phyloP scores from a whole-genome alignment of 2,329 filamentous ascomycete species.

The Cyanodermella asteris region DNA sequence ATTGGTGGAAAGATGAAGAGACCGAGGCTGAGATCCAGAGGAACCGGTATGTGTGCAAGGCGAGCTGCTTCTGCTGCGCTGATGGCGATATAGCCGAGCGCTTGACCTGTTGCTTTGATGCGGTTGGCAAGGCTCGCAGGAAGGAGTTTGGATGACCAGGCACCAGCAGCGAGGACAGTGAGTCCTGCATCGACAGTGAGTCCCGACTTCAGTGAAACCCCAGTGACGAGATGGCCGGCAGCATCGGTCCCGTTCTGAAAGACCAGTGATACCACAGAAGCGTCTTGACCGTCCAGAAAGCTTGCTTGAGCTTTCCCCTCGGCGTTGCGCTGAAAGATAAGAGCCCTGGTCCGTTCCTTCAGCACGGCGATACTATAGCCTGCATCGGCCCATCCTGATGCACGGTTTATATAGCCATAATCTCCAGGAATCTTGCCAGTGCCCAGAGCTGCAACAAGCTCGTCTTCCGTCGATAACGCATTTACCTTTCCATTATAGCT shows the following conservation, averaged over 20 bases:
- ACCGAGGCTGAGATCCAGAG: slow-evolving; percentile 25
- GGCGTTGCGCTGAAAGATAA: too few species aligned
- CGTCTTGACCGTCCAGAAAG: too few species aligned
- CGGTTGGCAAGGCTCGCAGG: slow-evolving; percentile 60
- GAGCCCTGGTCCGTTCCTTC: slow-evolving; percentile 19
- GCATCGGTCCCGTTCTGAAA: too few species aligned
- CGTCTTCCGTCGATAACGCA: too few species aligned
- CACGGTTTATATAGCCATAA: slow-evolving; percentile 51
- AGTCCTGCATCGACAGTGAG: slow-evolving; percentile 40
- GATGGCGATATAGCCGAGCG: slow-evolving; percentile 55
- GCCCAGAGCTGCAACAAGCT: too few species aligned
- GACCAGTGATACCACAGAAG: too few species aligned
- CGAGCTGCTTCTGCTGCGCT: slow-evolving; percentile 45
- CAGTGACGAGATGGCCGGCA: slow-evolving; percentile 36
- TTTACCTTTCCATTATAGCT: too few species aligned
- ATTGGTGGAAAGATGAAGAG: slow-evolving; percentile 34
- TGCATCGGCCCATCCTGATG: slow-evolving; percentile 64
- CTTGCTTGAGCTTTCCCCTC: too few species aligned
- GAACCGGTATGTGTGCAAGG: slow-evolving; percentile 45
- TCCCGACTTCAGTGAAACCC: slow-evolving; percentile 33
- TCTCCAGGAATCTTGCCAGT: too few species aligned
- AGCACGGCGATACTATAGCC: slow-evolving; percentile 42
- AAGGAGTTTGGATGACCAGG: slow-evolving; percentile 62
- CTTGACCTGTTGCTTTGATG: slow-evolving; percentile 62
- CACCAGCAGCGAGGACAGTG: slow-evolving; percentile 62